Base-by-base conservation (phyloP, 352 stramenopile genomes). In the Phytopythium litorale region DNA sequence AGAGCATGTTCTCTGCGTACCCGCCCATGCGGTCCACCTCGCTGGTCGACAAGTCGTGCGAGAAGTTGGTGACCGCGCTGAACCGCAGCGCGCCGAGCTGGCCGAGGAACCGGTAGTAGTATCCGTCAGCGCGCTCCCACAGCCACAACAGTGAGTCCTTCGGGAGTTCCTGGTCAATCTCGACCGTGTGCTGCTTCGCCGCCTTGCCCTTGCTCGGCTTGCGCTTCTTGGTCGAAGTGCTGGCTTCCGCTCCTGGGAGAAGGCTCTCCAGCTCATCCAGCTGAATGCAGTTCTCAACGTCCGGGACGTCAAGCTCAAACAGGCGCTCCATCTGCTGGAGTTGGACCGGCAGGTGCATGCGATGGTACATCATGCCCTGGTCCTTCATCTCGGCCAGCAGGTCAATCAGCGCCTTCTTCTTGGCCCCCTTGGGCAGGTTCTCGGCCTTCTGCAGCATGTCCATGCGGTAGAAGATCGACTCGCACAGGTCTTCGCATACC, bases 351-450 rank as follows among this genome's bases (percentile, higher is more conserved):
- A 94, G 58, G 33, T 93, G 85, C 51, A 87, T 76, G 58, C 85
- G 82, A 51, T 94, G 83, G 62, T 90, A 89, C 21, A 63, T 63
- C 64, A 97, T 80, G 0, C 92, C 94, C 25, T 97, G 87, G 1
- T 76, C 74, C 58, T 96, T 92, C 2, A 98, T 69, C 58, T 93
- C 92, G 13, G 73, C 68, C 7, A 99, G 87, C 21, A 99, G 71
- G 64, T 99, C 97, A 28, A 98, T 87, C 7, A 99, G 71, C 18
- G 97, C 97, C 61, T 98, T 91, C 79, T 99, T 97, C 75, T 99
- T 99, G 28, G 98, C 94, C 51, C 90, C 92, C 75, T 98, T 98
- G 0, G 94, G 94, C 19, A 91, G 68, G 35, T 95, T 97, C 28
- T 74, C 75, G 18, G 70, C 67, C 55, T 96, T 81, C 60, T 93